Evolutionary conservation across 371 early-diverging fungal genomes (phyloP), one percentile per base, ranked within the genome.

Genomic region (Lichtheimia corymbifera): DNA sequence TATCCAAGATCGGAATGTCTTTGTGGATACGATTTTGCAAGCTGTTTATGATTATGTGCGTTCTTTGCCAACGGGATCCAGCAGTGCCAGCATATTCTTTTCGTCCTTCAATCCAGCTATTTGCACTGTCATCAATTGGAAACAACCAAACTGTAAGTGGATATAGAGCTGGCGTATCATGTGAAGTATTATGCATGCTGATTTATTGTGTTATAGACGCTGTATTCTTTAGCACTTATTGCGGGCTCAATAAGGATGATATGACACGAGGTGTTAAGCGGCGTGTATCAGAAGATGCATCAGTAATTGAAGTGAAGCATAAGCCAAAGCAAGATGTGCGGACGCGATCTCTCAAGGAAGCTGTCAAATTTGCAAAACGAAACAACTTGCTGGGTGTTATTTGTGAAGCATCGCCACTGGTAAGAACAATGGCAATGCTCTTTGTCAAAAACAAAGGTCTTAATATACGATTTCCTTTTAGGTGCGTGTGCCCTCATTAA

Each of bases 101-200:
- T 89, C 91, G 12, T 93, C 93, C 0, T 92, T 93, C 76, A 93
- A 93, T 70, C 93, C 96, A 14, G 76, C 85, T 15, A 88, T 95
- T 6, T 97, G 98, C 77, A 91, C 91, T 42, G 90, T 93, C 5
- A 74, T 96, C 51, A 97, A 93, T 73, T 96, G 96, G 97, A 97
- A 97, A 73, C 98, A 97, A 68, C 97, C 97, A 40, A 96, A 97
- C 71, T 97, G 86, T 90, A 76, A 74, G 87, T 80, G 18, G 18
- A 42, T n/a, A 27, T 2, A 17, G 24, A 15, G 43, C 17, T 15
- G n/a, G 2, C 6, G 12, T 50, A 18, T 28, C 22, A 22, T 22
- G 22, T 22, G 22, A 22, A 22, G 24, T n/a, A 14, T 11, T 40
- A 18, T 14, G 24, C 20, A 50, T 13, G 40, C 30, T 14, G 15